phyloP scores from a whole-genome alignment of 305 asterid species.

The Plantago coronopus region DNA sequence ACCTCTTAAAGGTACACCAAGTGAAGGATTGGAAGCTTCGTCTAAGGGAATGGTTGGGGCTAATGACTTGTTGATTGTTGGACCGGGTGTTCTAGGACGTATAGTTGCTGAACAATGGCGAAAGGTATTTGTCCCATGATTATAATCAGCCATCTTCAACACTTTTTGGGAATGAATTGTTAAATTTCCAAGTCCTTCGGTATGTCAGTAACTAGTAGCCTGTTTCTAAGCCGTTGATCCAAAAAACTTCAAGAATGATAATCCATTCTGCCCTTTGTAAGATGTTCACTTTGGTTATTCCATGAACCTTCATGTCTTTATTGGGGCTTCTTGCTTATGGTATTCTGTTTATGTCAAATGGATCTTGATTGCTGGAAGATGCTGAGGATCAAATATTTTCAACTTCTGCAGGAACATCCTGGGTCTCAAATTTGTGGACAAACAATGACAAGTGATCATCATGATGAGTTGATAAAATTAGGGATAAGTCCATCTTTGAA shows the following conservation, averaged over 20 bases:
- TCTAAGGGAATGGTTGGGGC: slow-evolving; percentile 53
- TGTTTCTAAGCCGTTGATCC: no score
- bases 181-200: background rate
- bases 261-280: background rate
- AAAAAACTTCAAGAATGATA: background rate
- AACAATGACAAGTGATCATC: slow-evolving; percentile 76
- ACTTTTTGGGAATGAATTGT: background rate
- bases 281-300: background rate
- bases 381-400: slow-evolving; percentile 17
- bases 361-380: background rate
- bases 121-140: slow-evolving; percentile 38
- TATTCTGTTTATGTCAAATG: slow-evolving; percentile 4
- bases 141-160: background rate
- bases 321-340: slow-evolving; percentile 4
- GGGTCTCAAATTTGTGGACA: slow-evolving; percentile 75
- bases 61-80: slow-evolving; percentile 79
- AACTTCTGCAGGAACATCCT: slow-evolving; percentile 60
- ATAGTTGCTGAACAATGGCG: slow-evolving; percentile 88
- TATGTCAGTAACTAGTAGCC: no score
- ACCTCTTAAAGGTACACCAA: slow-evolving; percentile 41
- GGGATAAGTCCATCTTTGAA: slow-evolving; percentile 73
- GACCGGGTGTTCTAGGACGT: slow-evolving; percentile 95
- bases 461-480: slow-evolving; percentile 63
- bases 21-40: slow-evolving; percentile 45
- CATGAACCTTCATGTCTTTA: slow-evolving; percentile 7